Evolutionary conservation across 2,329 filamentous ascomycete species (phyloP).

Genomic region (Aureobasidium sp.): DNA sequence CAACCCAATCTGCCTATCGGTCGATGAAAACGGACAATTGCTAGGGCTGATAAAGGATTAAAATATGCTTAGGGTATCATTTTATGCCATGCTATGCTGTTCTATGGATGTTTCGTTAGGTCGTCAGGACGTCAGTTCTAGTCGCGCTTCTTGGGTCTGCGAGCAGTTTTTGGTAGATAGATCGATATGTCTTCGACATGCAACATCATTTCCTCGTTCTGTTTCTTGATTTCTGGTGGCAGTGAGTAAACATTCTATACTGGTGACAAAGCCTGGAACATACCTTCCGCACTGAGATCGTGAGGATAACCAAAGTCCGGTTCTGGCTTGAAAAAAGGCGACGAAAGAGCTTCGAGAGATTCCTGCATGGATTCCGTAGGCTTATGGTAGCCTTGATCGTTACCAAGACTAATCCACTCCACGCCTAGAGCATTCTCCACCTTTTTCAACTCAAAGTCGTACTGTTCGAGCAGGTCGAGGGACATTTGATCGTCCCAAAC

Average conservation of each 20-base stretch:
- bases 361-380: slow-evolving; percentile 19
- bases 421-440: slow-evolving; percentile 27
- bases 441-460: slow-evolving; percentile 22
- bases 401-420: slow-evolving; percentile 20
- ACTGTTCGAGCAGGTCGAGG: slow-evolving; percentile 23
- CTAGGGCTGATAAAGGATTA: neutral
- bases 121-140: neutral
- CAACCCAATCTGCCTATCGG: neutral
- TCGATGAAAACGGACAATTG: neutral
- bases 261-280: neutral
- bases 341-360: slow-evolving; percentile 23
- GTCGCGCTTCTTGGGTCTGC: neutral
- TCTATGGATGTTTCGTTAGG: neutral
- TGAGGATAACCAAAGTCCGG: slow-evolving; percentile 26
- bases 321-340: slow-evolving; percentile 19
- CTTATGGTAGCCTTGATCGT: slow-evolving; percentile 21
- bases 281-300: slow-evolving; percentile 13
- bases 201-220: neutral
- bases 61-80: slow-evolving; percentile 5
- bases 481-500: slow-evolving; percentile 22
- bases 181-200: neutral
- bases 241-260: neutral
- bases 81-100: neutral
- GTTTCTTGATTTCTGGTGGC: neutral
- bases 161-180: neutral